Conservation (phyloP, 2,329 filamentous ascomycete species). For the Colletotrichum cuscutae region DNA sequence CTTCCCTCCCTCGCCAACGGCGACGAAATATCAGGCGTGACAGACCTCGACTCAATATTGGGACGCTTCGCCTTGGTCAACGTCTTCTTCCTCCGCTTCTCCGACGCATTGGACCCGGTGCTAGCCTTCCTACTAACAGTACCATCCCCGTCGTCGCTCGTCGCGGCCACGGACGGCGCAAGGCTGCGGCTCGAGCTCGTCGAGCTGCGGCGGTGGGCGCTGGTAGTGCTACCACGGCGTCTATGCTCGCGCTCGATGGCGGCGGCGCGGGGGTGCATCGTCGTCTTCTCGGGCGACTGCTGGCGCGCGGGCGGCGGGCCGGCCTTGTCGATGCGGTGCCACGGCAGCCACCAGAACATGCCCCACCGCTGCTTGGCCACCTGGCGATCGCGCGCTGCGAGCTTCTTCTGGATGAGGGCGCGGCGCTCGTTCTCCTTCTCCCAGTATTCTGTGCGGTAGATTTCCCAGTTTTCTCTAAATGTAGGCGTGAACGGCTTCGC, state of each 20-base stretch:
- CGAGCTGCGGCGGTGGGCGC: conserved; percentile 63
- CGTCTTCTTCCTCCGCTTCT: conserved; percentile 62
- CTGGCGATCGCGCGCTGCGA: conserved; percentile 75
- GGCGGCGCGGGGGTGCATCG: conserved; percentile 51
- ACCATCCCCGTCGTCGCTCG: conserved; percentile 47
- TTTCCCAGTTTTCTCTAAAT: conserved; percentile 97
- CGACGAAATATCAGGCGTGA: conserved; percentile 65
- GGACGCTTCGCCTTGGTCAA: conserved; percentile 55
- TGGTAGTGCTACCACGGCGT: conserved; percentile 53
- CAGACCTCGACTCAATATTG: conserved; percentile 59
- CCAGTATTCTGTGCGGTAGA: conserved; percentile 96
- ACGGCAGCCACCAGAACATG: conserved; percentile 89
- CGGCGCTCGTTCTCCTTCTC: conserved; percentile 94
- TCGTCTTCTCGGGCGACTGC: conserved; percentile 51
- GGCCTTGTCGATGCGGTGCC: conserved; percentile 55
- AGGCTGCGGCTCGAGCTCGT: conserved; percentile 61
- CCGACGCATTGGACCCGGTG: conserved; percentile 57
- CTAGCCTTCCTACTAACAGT: conserved; percentile 55
- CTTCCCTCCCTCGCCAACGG: conserved; percentile 62
- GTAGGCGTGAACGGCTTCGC: conserved; percentile 95
- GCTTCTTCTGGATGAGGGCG: conserved; percentile 74
- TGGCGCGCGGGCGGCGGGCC: conserved; percentile 37
- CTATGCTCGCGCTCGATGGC: conserved; percentile 58
- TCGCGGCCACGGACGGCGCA: conserved; percentile 56
- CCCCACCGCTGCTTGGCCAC: conserved; percentile 75